phyloP scores from a whole-genome alignment of 768 basidiomycete species.

The Clavaria fumosa region DNA sequence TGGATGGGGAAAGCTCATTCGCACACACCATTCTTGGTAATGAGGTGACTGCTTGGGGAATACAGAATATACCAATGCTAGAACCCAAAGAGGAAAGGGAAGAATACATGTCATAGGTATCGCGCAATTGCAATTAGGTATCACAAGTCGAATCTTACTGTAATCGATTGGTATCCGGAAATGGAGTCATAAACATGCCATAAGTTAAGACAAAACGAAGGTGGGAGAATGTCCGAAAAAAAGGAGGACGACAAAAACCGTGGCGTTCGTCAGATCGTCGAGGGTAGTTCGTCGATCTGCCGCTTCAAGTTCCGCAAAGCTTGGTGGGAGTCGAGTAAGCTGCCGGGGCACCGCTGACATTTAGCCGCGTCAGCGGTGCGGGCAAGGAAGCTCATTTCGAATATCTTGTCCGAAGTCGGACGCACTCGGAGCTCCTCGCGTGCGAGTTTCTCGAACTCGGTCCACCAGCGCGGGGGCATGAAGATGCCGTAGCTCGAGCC shows the following conservation, averaged over 20 bases:
- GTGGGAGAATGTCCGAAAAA: too few relatives aligned
- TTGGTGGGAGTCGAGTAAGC: slow-evolving; percentile 44
- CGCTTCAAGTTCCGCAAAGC: slow-evolving; percentile 39
- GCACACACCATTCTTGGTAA: too few relatives aligned
- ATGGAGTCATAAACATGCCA: too few relatives aligned
- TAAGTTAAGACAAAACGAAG: too few relatives aligned
- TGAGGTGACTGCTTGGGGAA: too few relatives aligned
- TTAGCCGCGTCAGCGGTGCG: slow-evolving; percentile 32
- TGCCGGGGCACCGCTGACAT: slow-evolving; percentile 50
- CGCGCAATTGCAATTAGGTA: too few relatives aligned
- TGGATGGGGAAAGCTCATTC: too few relatives aligned
- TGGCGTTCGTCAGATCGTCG: slow-evolving; percentile 13
- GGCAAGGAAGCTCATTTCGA: slow-evolving; percentile 43
- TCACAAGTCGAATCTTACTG: too few relatives aligned
- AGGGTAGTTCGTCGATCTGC: slow-evolving; percentile 35
- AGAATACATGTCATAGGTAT: too few relatives aligned
- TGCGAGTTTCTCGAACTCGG: slow-evolving; percentile 39
- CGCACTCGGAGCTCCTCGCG: slow-evolving; percentile 38
- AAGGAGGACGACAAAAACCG: neutral
- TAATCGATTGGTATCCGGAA: too few relatives aligned
- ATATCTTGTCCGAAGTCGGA: slow-evolving; percentile 45
- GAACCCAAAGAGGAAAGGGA: too few relatives aligned
- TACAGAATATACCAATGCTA: too few relatives aligned
- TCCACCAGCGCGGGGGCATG: slow-evolving; percentile 55
- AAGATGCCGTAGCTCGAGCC: slow-evolving; percentile 29